Percentiles rank a stretch among this genome's conserved stretches.
Evolutionary conservation across 768 basidiomycete genomes (phyloP).

Genomic region (Tylopilus balloui): DNA sequence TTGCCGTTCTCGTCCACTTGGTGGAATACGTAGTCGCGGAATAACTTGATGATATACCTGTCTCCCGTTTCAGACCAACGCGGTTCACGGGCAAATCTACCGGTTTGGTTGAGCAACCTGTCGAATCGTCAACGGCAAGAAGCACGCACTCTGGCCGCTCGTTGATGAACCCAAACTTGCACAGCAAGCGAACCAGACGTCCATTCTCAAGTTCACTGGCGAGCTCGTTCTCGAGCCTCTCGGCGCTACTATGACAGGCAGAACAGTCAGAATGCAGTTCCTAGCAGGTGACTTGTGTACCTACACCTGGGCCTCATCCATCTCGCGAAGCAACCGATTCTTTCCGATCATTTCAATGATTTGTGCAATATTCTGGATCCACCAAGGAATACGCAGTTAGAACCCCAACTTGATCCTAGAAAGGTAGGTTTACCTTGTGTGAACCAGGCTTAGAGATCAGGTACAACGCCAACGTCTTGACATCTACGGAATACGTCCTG

Average conservation of each 20-base stretch:
- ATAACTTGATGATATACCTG: conserved; percentile 95
- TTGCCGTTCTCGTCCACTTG: conserved; percentile 89
- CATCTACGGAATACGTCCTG: conserved; percentile 71
- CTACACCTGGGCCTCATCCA: conserved; percentile 80
- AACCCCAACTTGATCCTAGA: not conserved
- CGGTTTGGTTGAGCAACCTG: conserved; percentile 1
- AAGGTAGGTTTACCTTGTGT: conserved; percentile 46
- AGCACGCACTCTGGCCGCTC: conserved; percentile 91
- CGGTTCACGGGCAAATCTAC: conserved; percentile 88
- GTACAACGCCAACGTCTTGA: conserved; percentile 78
- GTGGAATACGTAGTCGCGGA: conserved; percentile 97
- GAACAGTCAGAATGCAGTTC: not conserved
- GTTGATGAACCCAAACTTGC: conserved; percentile 98
- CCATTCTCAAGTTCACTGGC: conserved; percentile 92
- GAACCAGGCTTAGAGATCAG: conserved; percentile 68
- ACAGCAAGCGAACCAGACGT: conserved; percentile 79
- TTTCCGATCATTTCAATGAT: conserved; percentile 76
- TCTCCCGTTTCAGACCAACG: conserved; percentile 99
- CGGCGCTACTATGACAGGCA: conserved; percentile 55
- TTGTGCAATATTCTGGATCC: conserved; percentile 64
- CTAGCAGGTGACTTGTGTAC: conserved; percentile 19
- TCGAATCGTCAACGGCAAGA: not conserved
- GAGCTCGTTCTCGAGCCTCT: conserved; percentile 79
- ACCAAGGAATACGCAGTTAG: not conserved
- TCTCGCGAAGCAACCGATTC: conserved; percentile 60